Conservation (phyloP, 495 filamentous ascomycete genomes). For the Neurospora tetraspora region DNA sequence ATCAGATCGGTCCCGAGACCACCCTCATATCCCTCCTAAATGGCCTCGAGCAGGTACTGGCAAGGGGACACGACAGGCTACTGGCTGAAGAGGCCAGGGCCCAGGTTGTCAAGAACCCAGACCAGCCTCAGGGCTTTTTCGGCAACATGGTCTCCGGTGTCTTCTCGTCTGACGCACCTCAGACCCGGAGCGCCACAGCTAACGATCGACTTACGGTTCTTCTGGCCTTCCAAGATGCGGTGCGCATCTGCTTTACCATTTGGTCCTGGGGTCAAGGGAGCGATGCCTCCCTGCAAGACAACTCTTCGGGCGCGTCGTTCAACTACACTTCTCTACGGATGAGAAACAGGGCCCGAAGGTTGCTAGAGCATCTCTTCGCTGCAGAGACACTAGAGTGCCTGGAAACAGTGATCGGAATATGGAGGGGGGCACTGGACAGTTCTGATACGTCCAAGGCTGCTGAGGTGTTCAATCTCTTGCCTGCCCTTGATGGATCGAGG, state of each 20-base stretch:
- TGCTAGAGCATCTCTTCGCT: constrained; percentile 86
- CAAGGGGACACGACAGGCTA: constrained; percentile 76
- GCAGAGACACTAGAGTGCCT: constrained; percentile 92
- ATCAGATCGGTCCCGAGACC: constrained; percentile 45
- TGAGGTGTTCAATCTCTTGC: constrained; percentile 70
- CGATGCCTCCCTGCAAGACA: constrained; percentile 48
- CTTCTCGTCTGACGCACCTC: constrained; percentile 68
- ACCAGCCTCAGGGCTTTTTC: constrained; percentile 85
- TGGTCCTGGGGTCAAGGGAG: constrained; percentile 83
- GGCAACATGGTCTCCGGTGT: constrained; percentile 95
- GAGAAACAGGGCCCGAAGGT: constrained; percentile 74
- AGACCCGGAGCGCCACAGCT: constrained; percentile 65
- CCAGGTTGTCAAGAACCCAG: constrained; percentile 61
- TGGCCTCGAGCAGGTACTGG: constrained; percentile 82
- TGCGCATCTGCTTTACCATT: constrained; percentile 80
- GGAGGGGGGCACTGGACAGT: constrained; percentile 42
- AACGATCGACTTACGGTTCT: constrained; percentile 90
- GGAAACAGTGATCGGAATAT: constrained; percentile 79
- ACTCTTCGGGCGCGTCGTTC: constrained; percentile 69
- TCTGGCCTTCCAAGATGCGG: constrained; percentile 93
- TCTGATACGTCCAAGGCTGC: constrained; percentile 27
- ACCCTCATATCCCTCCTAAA: constrained; percentile 71
- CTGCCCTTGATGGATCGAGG: constrained; percentile 82
- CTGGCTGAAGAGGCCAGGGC: constrained; percentile 62
- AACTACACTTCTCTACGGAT: constrained; percentile 80